Evolutionary conservation across 192 early-diverging fungal genomes (phyloP), one percentile per base, ranked within the genome.

Genomic region (Backusella psychrophila): DNA sequence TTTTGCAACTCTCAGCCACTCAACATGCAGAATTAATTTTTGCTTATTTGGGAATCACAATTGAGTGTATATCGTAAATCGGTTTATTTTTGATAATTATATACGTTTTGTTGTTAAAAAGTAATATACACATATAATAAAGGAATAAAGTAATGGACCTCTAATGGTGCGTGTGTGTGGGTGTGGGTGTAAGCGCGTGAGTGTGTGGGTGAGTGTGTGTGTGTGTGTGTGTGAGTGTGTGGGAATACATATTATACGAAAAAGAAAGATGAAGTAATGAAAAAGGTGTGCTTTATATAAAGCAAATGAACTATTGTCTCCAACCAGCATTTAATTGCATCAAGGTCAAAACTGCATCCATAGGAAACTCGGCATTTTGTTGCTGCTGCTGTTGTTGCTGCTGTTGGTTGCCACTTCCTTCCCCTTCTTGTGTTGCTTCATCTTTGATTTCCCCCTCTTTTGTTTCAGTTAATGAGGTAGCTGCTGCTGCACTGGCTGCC

Each of bases 271-370:
- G 46, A 56, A 8, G 9, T 56, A 23, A 23, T n/a, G 56, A 59
- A 7, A 26, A 26, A 23, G 26, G n/a, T n/a, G 12, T 49, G 46
- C 36, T 67, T 67, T 67, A 3, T 34, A 39, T 35, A 69, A 39
- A 35, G 33, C 6, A 68, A 23, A 21, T 3, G 23, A 15, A 26
- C n/a, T n/a, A 69, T 52, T 79, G 78, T 65, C 78, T 68, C 85
- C 85, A 85, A 19, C 81, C 80, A 15, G 79, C 84, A 49, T 85
- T 85, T 31, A 85, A 72, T 68, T 85, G 81, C 84, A 85, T 85
- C 15, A 85, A 56, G 17, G 84, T 85, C 59, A 85, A 68, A 14
- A 85, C 84, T 2, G 84, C 84, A 38, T 85, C 84, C 84, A 85
- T 85, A 0, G 84, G 85, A 71, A 83, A 86, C 34, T 86, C 82